These are phyloP conservation scores for Thielaviopsis cerberus DNA, from an alignment of 2,329 filamentous ascomycete genomes.

Conservation along the genomic window DNA sequence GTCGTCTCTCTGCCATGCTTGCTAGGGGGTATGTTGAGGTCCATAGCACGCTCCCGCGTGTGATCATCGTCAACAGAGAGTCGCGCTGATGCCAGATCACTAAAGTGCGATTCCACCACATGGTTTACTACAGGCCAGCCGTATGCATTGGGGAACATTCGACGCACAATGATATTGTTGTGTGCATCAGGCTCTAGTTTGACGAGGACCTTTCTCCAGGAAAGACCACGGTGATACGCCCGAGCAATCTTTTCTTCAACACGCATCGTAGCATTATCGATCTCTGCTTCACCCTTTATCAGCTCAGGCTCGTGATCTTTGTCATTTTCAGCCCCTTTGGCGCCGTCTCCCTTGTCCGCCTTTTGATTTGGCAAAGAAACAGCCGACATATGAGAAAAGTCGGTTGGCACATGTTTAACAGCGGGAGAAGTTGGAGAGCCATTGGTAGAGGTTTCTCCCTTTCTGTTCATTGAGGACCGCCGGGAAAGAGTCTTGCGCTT, in stretches of 20 bases:
- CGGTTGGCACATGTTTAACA: not conserved
- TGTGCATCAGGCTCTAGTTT: conserved; percentile 91
- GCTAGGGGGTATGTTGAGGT: conserved; percentile 34
- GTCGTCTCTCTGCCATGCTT: conserved; percentile 47
- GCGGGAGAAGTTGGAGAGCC: conserved; percentile 18
- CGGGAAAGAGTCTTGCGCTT: conserved; percentile 15
- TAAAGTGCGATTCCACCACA: conserved; percentile 85
- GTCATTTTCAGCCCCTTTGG: conserved; percentile 16
- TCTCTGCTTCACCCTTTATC: conserved; percentile 15
- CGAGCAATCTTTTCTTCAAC: conserved; percentile 96
- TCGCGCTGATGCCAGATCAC: conserved; percentile 44
- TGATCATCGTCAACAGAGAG: conserved; percentile 49
- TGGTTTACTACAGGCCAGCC: conserved; percentile 96
- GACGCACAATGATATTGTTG: conserved; percentile 92
- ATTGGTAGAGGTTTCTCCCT: not conserved
- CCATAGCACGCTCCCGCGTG: conserved; percentile 50
- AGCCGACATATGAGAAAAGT: not conserved
- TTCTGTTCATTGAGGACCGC: conserved; percentile 15
- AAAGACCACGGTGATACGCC: conserved; percentile 77
- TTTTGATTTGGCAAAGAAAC: not conserved
- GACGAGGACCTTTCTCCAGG: conserved; percentile 93
- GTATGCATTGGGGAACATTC: conserved; percentile 93
- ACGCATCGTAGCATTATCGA: conserved; percentile 54
- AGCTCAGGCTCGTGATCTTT: conserved; percentile 25
- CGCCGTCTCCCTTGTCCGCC: not conserved